Evolutionary conservation across 2,329 filamentous ascomycete species (phyloP), one percentile per base, ranked within the genome.

Genomic region (Penicillium aurantiogriseum): DNA sequence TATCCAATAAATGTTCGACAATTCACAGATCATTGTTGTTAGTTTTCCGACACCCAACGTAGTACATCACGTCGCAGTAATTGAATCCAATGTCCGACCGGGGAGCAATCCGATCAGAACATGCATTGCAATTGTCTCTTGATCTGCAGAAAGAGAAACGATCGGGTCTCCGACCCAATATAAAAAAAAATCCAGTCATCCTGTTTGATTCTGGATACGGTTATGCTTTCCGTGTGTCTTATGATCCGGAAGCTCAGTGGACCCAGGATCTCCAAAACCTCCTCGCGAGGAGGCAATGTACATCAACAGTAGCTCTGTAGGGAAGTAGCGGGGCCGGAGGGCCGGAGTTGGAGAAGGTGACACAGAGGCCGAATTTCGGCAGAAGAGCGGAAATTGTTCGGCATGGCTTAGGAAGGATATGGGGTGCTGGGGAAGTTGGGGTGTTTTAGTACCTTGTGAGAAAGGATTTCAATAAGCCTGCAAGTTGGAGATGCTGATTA

Each of bases 261-360:
- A 64, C 29, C 57, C 46, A 5, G 49, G 45, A n/a, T 65, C 61
- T 56, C 60, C 63, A 63, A 64, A 36, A 35, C 51, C 63, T 65
- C 63, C 63, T 65, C 63, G 53, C 47, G 53, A 52, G 58, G 54
- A 51, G 27, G 45, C 36, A 31, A 23, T 35, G 19, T 44, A n/a
- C 21, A 19, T 33, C 2, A 35, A 15, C 10, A 21, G 31, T 43
- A 29, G 40, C 50, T 49, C 29, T 33, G 29, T 21, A 21, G 21
- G 27, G 27, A 33, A 47, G 43, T 46, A 47, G 58, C 59, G 61
- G 63, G 61, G 58, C 55, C 31, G 23, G 23, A 23, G 23, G 23
- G 23, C 23, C 25, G 54, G 44, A 62, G 49, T 63, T 63, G 63
- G 63, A 63, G 63, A 62, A 63, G 39, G 19, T 21, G 11, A 11